Evolutionary conservation across 2,329 filamentous ascomycete genomes (phyloP), one percentile per base, ranked within the genome.

Genomic region (Sclerotinia sclerotiorum): DNA sequence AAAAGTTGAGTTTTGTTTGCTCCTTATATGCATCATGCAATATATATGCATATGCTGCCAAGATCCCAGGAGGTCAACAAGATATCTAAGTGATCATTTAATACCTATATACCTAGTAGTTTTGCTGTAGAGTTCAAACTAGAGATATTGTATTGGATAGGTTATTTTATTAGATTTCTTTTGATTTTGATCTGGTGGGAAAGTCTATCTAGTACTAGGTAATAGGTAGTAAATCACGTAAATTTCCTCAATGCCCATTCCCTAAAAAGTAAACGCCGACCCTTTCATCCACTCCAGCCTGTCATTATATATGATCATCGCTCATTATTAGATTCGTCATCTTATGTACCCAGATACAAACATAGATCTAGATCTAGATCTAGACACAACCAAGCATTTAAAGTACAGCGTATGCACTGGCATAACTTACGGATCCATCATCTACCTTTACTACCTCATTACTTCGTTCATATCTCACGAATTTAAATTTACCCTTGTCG

Each of bases 351-450:
- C 13, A 42, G 39, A 42, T 3, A 39, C 35, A 42, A 11, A 39
- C 35, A 11, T 6, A 42, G n/a, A n/a, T n/a, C n/a, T n/a, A n/a
- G 3, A 42, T 13, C 15, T 42, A 17, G 39, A 21, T 51, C 15
- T 8, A 19, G 32, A 39, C 3, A 1, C n/a, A 51, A 24, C 2
- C 19, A 1, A 21, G 17, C 8, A 6, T 49, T 67, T 49, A 77
- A 27, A 93, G 76, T 21, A 94, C 83, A 11, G 94, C 93, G 83
- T 95, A 97, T 4, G 93, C 95, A 77, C 94, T 94, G 3, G 92
- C 93, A 79, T 99, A 99, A 80, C 94, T 97, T 64, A 99, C 95
- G 74, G 94, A 97, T 73, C 89, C 95, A 72, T 97, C 92, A 21
- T 77, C 79, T 0, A 89, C 82, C 42, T 83, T 83, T 72, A 85